Percentiles rank a stretch among this genome's conserved stretches.
phyloP scores from a whole-genome alignment of 2,329 filamentous ascomycete species.

The Xylariaceae sp. region DNA sequence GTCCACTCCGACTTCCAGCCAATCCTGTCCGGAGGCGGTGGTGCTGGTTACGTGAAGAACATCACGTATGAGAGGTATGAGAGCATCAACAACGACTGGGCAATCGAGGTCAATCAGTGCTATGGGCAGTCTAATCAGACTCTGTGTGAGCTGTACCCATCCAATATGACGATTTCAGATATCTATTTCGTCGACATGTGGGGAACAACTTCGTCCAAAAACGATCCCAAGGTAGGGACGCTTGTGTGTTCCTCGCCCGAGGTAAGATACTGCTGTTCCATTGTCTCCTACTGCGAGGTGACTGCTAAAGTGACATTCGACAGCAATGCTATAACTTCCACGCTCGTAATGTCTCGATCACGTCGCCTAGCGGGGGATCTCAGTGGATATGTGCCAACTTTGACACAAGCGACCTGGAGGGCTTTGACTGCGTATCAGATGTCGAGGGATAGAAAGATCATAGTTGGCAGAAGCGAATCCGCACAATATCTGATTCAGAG shows the following conservation, averaged over 20 bases:
- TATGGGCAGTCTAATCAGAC: constrained; percentile 43
- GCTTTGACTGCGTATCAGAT: constrained; percentile 14
- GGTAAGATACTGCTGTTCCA: constrained; percentile 29
- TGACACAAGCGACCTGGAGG: constrained; percentile 12
- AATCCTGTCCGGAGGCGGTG: constrained; percentile 65
- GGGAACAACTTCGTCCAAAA: constrained; percentile 45
- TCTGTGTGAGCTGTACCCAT: constrained; percentile 32
- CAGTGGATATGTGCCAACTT: constrained; percentile 17
- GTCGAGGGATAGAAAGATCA: too few relatives aligned
- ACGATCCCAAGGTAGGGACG: constrained; percentile 39
- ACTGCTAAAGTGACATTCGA: too few relatives aligned
- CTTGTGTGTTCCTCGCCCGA: constrained; percentile 43
- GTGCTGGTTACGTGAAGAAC: constrained; percentile 55
- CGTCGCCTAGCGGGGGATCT: constrained; percentile 12
- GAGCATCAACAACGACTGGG: constrained; percentile 60
- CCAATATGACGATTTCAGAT: constrained; percentile 48
- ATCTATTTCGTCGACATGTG: constrained; percentile 52
- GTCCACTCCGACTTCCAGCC: constrained; percentile 48
- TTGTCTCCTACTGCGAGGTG: too few relatives aligned
- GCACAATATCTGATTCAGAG: too few relatives aligned
- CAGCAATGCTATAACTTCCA: constrained; percentile 18
- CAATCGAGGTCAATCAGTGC: constrained; percentile 62
- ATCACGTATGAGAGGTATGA: constrained; percentile 62
- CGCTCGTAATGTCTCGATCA: constrained; percentile 15
- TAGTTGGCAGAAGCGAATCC: too few relatives aligned